A percentile compares a stretch with the other conserved stretches of the same genome.
Conservation (phyloP, 257 asterid genomes). For the Vinca minor region DNA sequence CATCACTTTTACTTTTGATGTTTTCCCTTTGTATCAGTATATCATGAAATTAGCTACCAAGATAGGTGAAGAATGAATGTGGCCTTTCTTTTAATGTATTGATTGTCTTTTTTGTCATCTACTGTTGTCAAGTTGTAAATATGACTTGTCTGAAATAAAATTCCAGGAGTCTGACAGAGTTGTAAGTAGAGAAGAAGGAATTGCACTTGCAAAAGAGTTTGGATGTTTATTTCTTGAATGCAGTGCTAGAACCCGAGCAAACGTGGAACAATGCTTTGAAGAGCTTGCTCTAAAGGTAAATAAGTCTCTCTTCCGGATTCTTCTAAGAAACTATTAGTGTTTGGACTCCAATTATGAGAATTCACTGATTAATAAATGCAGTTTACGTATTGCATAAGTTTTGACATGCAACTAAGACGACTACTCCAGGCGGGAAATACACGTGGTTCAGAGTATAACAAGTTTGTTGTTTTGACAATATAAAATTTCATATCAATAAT, state of each 20-base stretch:
- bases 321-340: no score
- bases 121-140: neutral
- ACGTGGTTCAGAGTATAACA: no score
- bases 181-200: conserved; percentile 80
- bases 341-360: no score
- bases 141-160: neutral
- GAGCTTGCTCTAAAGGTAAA: conserved; percentile 70
- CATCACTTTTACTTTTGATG: neutral
- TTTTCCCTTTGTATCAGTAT: neutral
- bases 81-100: no score
- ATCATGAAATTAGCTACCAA: neutral
- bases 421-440: neutral
- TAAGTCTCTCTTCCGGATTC: neutral
- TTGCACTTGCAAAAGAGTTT: conserved; percentile 59
- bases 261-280: conserved; percentile 74
- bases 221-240: conserved; percentile 79
- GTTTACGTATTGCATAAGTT: neutral
- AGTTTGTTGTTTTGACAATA: no score
- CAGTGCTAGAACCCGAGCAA: conserved; percentile 85
- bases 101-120: neutral
- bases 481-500: no score
- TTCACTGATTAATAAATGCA: neutral
- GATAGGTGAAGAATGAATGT: neutral
- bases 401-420: no score
- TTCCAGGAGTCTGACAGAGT: conserved; percentile 75